A percentile compares a stretch with the other conserved stretches of the same genome.
phyloP scores from a whole-genome alignment of 768 basidiomycete species.

The Macrolepiota fuliginosa region DNA sequence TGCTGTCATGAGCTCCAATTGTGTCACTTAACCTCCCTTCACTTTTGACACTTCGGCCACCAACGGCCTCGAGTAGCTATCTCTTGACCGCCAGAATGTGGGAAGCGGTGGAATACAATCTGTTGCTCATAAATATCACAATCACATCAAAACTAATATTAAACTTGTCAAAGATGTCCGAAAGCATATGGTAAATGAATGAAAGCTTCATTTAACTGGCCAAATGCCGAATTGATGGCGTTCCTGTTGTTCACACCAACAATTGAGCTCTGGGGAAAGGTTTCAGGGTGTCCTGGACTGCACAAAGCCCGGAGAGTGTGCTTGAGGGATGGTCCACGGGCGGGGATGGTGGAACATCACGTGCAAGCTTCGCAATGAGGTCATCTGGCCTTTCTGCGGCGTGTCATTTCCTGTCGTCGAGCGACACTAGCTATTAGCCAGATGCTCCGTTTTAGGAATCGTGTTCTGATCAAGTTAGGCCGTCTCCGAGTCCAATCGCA shows the following conservation, averaged over 20 bases:
- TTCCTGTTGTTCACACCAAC: background rate
- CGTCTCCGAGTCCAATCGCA: slow-evolving; percentile 8
- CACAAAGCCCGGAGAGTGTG: background rate
- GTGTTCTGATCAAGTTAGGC: background rate
- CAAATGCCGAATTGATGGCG: background rate
- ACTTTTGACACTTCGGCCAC: background rate
- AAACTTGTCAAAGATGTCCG: background rate
- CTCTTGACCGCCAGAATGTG: background rate
- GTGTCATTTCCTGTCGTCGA: background rate
- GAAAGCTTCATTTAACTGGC: background rate
- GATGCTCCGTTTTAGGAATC: background rate
- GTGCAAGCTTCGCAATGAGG: background rate
- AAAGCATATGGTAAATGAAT: background rate
- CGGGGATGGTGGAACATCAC: background rate
- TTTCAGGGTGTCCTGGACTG: background rate
- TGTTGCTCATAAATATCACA: background rate
- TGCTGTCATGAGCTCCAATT: background rate
- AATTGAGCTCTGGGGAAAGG: background rate
- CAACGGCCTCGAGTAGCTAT: background rate
- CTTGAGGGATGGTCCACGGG: background rate
- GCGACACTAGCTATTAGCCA: background rate
- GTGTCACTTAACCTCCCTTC: background rate
- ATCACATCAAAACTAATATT: background rate
- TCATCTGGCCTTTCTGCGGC: background rate
- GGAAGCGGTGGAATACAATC: background rate